phyloP scores from a whole-genome alignment of 2,329 filamentous ascomycete species.

The Arthrobotrys pseudoclavata region DNA sequence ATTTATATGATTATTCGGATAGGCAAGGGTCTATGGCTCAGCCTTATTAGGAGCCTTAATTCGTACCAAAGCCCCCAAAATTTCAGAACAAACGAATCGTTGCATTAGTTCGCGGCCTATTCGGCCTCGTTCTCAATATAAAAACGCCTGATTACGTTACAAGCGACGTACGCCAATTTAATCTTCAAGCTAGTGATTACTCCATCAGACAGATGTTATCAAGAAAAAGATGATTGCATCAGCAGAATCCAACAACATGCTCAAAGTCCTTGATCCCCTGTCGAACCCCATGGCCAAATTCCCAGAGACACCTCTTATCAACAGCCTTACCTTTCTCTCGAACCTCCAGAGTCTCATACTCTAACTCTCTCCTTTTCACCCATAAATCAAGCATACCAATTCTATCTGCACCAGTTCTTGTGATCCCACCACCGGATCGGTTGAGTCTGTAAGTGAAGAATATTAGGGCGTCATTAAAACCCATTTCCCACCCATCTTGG shows the following conservation, averaged over 20 bases:
- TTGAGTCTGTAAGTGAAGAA: slow-evolving; percentile 67
- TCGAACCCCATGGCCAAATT: slow-evolving; percentile 70
- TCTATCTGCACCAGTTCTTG: slow-evolving; percentile 68
- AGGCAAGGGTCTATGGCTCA: neutral
- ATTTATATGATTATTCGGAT: neutral
- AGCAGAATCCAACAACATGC: slow-evolving; percentile 45
- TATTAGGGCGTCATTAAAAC: slow-evolving; percentile 71
- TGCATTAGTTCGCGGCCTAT: slow-evolving; percentile 27
- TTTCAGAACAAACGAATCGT: slow-evolving; percentile 6
- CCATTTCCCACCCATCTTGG: slow-evolving; percentile 71
- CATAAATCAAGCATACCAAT: slow-evolving; percentile 74
- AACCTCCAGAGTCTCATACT: slow-evolving; percentile 67
- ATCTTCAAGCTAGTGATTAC: neutral
- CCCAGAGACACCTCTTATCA: slow-evolving; percentile 67
- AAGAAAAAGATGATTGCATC: neutral
- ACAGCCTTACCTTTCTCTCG: slow-evolving; percentile 62
- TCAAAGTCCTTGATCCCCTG: slow-evolving; percentile 68
- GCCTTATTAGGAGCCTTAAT: slow-evolving; percentile 13
- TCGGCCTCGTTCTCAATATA: slow-evolving; percentile 17
- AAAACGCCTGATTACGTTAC: slow-evolving; percentile 20
- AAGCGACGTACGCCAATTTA: neutral
- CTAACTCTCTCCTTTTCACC: slow-evolving; percentile 71
- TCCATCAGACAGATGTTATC: neutral
- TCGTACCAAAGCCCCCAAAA: neutral
- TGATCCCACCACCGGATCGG: slow-evolving; percentile 66